Percentiles rank a stretch among this genome's conserved stretches.
These are phyloP conservation scores for Erythrobasidium hasegawianum DNA, from an alignment of 1,284 basidiomycete species.

Conservation along the genomic window DNA sequence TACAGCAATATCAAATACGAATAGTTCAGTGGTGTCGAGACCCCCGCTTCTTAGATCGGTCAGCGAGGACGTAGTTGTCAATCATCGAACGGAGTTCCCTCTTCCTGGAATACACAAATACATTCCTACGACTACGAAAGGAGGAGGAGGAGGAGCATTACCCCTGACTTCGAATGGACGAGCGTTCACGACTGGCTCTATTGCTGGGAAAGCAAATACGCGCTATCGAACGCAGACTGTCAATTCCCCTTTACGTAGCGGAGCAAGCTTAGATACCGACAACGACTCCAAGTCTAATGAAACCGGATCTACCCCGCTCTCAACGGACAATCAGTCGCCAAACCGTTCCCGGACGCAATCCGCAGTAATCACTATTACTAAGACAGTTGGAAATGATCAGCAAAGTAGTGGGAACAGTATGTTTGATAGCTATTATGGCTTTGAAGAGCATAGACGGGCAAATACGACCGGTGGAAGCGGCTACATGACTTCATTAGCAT, in stretches of 20 bases:
- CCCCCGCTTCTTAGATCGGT: background rate
- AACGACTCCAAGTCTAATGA: background rate
- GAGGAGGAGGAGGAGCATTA: background rate
- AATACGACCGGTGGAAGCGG: background rate
- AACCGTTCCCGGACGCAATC: background rate
- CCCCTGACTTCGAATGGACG: too few species aligned
- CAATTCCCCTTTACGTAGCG: background rate
- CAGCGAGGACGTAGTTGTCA: constrained; percentile 1
- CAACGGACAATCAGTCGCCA: too few species aligned
- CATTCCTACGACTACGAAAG: background rate
- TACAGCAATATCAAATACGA: too few species aligned
- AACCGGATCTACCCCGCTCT: background rate
- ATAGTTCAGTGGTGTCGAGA: background rate
- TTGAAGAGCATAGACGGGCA: background rate
- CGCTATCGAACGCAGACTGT: background rate
- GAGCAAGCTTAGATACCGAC: background rate
- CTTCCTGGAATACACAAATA: background rate
- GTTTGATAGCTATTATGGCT: background rate
- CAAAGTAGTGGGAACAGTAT: background rate
- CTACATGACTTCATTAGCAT: background rate
- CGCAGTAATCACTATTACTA: background rate
- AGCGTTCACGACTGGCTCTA: too few species aligned
- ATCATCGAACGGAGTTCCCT: background rate
- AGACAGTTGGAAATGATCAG: background rate
- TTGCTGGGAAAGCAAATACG: background rate